Percentiles rank a stretch among this genome's conserved stretches.
Evolutionary conservation across 2,329 filamentous ascomycete species (phyloP).

Genomic region (Cadophora malorum): DNA sequence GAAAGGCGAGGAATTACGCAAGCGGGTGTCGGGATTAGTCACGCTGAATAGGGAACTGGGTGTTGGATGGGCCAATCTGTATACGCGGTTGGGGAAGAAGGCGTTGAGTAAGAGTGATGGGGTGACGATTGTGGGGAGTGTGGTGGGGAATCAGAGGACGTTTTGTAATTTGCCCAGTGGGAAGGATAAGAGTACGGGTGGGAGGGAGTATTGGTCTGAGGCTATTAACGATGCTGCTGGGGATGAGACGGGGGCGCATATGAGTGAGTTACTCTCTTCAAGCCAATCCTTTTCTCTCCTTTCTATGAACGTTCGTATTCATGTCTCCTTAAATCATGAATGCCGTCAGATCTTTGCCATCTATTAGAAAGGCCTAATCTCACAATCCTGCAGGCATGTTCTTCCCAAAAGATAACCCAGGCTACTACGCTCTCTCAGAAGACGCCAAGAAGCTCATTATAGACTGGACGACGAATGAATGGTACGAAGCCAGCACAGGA

Average conservation of each 20-base stretch:
- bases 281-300: no score
- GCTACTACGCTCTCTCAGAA: slow-evolving; percentile 70
- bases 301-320: no score
- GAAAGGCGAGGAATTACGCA: slow-evolving; percentile 80
- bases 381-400: slow-evolving; percentile 67
- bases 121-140: slow-evolving; percentile 58
- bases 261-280: slow-evolving; percentile 55
- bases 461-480: slow-evolving; percentile 68
- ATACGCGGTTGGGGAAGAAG: slow-evolving; percentile 79
- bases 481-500: slow-evolving; percentile 64
- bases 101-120: slow-evolving; percentile 58
- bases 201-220: slow-evolving; percentile 66
- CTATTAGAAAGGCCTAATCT: not conserved
- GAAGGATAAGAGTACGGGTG: slow-evolving; percentile 50
- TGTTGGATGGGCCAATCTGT: slow-evolving; percentile 85
- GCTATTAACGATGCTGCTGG: slow-evolving; percentile 79
- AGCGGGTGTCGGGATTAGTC: slow-evolving; percentile 73
- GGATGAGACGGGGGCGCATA: slow-evolving; percentile 84
- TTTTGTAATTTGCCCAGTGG: slow-evolving; percentile 79
- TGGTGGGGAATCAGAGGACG: slow-evolving; percentile 76
- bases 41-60: slow-evolving; percentile 67
- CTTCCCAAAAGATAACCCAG: slow-evolving; percentile 72
- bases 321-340: not conserved
- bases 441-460: slow-evolving; percentile 70
- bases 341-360: no score